phyloP scores from a whole-genome alignment of 257 asterid species.

The Asclepias syriaca region DNA sequence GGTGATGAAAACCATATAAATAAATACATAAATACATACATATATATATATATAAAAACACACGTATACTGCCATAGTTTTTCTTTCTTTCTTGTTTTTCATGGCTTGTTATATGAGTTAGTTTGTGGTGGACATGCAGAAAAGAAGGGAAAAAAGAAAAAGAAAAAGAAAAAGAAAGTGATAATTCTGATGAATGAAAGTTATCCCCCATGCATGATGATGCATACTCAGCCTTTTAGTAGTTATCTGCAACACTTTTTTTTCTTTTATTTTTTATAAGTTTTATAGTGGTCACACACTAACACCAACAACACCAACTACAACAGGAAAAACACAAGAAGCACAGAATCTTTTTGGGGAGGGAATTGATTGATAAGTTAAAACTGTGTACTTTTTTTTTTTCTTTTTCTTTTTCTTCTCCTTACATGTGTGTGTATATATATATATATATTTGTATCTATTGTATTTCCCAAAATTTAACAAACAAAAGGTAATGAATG shows the following conservation, averaged over 20 bases:
- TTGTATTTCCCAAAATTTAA: neutral
- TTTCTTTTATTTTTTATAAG: conserved; percentile 12
- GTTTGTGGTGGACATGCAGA: conserved; percentile 19
- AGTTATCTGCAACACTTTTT: conserved; percentile 11
- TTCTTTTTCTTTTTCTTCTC: neutral
- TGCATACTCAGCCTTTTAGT: neutral
- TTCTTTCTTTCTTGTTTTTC: neutral
- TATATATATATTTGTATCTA: too few relatives aligned
- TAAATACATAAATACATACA: too few relatives aligned
- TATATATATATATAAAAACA: too few relatives aligned
- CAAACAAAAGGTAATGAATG: conserved; percentile 29
- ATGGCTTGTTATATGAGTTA: conserved; percentile 2
- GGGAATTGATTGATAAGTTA: neutral
- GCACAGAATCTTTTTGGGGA: conserved; percentile 19
- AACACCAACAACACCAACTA: conserved; percentile 11
- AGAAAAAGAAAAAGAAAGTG: neutral
- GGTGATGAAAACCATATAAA: conserved; percentile 8
- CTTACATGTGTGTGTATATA: too few relatives aligned
- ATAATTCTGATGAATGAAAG: conserved; percentile 10
- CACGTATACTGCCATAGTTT: neutral
- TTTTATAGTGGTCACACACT: conserved; percentile 18
- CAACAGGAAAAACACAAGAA: conserved; percentile 3
- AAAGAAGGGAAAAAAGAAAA: neutral
- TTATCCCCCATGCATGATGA: conserved; percentile 3
- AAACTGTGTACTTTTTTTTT: conserved; percentile 11